These are phyloP conservation scores for Boletus vermiculosoides DNA, from an alignment of 768 basidiomycete species.

Conservation along the genomic window DNA sequence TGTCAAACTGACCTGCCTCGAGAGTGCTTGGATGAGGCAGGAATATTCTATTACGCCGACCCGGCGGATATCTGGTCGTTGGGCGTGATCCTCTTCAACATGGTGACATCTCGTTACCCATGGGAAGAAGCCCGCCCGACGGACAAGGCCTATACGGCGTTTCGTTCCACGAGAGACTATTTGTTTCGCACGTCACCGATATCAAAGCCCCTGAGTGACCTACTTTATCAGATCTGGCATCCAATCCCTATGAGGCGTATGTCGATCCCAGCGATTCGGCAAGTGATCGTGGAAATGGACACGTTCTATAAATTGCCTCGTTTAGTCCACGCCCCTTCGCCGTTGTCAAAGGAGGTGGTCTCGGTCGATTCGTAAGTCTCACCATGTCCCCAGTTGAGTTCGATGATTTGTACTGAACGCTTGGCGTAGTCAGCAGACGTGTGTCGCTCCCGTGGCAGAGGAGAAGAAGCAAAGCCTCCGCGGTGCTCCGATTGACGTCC, in stretches of 20 bases:
- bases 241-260: conserved; percentile 8
- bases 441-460: not conserved
- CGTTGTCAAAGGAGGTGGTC: not conserved
- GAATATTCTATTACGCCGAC: conserved; percentile 19
- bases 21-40: conserved; percentile 57
- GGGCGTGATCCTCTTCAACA: conserved; percentile 81
- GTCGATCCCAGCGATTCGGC: conserved; percentile 20
- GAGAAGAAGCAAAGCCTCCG: not conserved
- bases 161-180: not conserved
- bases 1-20: conserved; percentile 4
- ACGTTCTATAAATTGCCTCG: conserved; percentile 7
- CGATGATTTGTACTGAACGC: not conserved
- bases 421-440: conserved; percentile 10
- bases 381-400: too few relatives aligned
- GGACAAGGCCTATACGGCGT: conserved; percentile 4
- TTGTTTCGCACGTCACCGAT: conserved; percentile 6
- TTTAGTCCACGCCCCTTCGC: not conserved
- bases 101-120: conserved; percentile 56
- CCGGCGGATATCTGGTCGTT: conserved; percentile 65
- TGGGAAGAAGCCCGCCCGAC: conserved; percentile 13
- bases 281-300: conserved; percentile 14
- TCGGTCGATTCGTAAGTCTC: conserved; percentile 16
- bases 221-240: conserved; percentile 19
- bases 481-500: not conserved
- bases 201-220: conserved; percentile 6